Evolutionary conservation across 2,329 filamentous ascomycete genomes (phyloP).

Genomic region (Leptographium galeiforme): DNA sequence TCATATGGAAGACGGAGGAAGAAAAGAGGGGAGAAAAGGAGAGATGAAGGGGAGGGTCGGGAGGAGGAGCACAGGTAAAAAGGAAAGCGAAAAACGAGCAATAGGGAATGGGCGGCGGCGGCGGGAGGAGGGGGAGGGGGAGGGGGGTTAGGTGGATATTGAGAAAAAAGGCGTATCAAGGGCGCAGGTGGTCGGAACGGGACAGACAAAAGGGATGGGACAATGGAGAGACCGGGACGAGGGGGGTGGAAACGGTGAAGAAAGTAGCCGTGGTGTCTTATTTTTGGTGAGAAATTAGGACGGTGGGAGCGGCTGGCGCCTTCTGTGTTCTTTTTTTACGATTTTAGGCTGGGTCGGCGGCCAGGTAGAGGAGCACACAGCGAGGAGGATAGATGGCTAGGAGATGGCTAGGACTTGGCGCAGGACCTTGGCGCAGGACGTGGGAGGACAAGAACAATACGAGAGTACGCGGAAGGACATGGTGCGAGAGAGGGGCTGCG

Average conservation of each 20-base stretch:
- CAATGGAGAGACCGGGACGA: neutral
- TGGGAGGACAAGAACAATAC: neutral
- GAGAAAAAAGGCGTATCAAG: neutral
- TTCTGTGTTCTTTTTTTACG: neutral
- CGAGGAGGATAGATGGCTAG: neutral
- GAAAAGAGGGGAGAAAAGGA: conserved; percentile 15
- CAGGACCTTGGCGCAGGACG: neutral
- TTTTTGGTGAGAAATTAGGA: neutral
- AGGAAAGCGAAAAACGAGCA: neutral
- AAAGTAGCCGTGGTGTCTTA: neutral
- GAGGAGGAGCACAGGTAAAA: neutral
- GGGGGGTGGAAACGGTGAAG: neutral
- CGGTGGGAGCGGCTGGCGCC: neutral
- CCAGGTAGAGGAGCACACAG: neutral
- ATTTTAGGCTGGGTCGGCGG: neutral
- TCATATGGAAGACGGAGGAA: conserved; percentile 42
- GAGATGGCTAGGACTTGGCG: neutral
- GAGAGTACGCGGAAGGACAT: neutral
- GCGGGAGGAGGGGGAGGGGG: neutral
- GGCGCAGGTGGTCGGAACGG: neutral
- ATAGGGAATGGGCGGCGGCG: neutral
- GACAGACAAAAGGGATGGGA: neutral
- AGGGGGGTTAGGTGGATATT: neutral
- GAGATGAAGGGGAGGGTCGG: conserved; percentile 9
- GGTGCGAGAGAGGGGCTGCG: neutral